A percentile compares a stretch with the other conserved stretches of the same genome.
These are phyloP conservation scores for Phaseolus lunatus DNA, from an alignment of 306 rosid genomes.

Conservation along the genomic window DNA sequence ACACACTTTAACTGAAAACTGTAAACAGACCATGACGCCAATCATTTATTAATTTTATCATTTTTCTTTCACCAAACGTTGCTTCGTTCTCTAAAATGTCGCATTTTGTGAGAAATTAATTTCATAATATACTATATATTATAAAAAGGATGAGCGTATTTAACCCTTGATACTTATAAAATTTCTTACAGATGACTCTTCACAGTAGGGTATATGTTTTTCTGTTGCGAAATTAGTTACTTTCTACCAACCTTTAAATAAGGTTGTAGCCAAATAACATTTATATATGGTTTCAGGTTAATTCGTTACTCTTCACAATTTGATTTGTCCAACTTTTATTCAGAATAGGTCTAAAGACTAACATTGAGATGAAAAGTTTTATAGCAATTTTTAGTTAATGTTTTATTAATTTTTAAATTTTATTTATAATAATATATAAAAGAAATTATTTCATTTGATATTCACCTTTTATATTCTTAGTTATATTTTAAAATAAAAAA, in stretches of 20 bases:
- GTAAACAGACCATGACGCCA: background rate
- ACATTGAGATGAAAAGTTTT: too few relatives aligned
- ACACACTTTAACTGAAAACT: background rate
- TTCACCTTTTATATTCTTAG: too few relatives aligned
- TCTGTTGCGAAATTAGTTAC: background rate
- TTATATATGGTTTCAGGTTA: background rate
- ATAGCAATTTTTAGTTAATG: too few relatives aligned
- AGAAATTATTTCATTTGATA: too few relatives aligned
- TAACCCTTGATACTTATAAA: background rate
- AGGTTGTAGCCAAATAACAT: background rate
- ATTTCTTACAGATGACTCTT: constrained; percentile 17
- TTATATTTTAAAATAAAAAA: too few relatives aligned
- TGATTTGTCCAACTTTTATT: too few relatives aligned
- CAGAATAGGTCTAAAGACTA: too few relatives aligned
- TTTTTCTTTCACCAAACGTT: background rate
- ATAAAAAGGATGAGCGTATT: background rate
- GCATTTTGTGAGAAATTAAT: background rate
- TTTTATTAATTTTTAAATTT: too few relatives aligned
- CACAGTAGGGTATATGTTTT: background rate
- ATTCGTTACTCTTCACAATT: too few relatives aligned
- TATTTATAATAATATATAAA: too few relatives aligned
- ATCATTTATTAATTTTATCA: background rate
- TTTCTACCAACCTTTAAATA: background rate
- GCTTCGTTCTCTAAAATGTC: constrained; percentile 7
- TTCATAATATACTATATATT: background rate